Base-by-base conservation (phyloP, 306 rosid genomes). In the Mimosa bimucronata region DNA sequence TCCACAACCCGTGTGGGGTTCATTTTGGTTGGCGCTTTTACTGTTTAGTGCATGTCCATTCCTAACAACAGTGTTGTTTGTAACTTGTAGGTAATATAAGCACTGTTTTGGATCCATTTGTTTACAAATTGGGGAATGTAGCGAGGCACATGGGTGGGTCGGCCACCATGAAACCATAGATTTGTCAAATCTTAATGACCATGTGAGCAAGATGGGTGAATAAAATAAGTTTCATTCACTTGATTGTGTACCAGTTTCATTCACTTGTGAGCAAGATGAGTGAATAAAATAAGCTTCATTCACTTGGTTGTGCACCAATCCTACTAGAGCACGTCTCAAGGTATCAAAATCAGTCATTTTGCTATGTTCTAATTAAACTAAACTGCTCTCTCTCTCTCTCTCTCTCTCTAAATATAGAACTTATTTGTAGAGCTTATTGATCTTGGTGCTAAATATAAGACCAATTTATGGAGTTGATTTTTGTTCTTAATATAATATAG, bases 61-160 rank as follows among this genome's bases (percentile, higher is more conserved):
- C 14, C 23, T 2, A 55, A 21, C 6, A 7, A 55, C 62, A 55
- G 62, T 9, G 29, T 53, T n/a, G 26, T 2, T 52, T 7, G 60
- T 19, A 19, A 53, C 11, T 53, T 53, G n/a, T 18, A 50, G 2
- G 0, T 5, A 1, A 16, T 6, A 50, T 1, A 6, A 1, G 5
- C 18, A 65, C n/a, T 64, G 69, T 37, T 15, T 64, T 64, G 9
- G 44, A 19, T 30, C 14, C 25, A 6, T 31, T 58, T 21, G n/a
- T 1, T 61, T 14, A 13, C 38, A 61, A 13, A 28, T 60, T 60
- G 19, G 13, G 66, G 25, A 26, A 60, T 11, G 37, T 1, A 60
- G 66, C 0, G 53, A 62, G 66, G 75, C 84, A 83, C 89, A 38
- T 77, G 85, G 78, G 80, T 73, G 52, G 76, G 75, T 77, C 23